phyloP scores from a whole-genome alignment of 2,329 filamentous ascomycete species.

The Tolypocladium ovalisporum region DNA sequence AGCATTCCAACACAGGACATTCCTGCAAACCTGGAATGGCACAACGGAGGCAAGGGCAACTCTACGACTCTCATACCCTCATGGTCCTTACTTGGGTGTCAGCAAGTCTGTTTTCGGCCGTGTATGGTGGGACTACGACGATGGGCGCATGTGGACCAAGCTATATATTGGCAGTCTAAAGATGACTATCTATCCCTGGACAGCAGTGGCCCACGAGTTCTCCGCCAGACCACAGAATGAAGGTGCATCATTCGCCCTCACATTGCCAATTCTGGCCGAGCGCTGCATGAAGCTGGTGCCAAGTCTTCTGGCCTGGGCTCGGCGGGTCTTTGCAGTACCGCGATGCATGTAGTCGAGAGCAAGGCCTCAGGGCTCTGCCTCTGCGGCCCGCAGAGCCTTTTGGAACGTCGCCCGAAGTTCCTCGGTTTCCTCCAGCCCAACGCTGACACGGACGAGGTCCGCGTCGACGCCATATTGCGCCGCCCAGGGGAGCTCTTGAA shows the following conservation, averaged over 20 bases:
- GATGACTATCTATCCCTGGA: neutral
- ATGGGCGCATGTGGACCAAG: neutral
- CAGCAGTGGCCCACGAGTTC: neutral
- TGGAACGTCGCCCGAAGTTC: constrained; percentile 55
- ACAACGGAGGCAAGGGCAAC: neutral
- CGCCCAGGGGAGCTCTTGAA: constrained; percentile 85
- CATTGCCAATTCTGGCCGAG: neutral
- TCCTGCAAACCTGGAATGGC: neutral
- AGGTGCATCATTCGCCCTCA: neutral
- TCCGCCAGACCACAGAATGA: neutral
- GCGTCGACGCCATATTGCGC: constrained; percentile 69
- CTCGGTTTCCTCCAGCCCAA: constrained; percentile 72
- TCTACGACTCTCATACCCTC: neutral
- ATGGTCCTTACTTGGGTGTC: too few species aligned
- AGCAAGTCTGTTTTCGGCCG: neutral
- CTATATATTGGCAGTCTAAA: neutral
- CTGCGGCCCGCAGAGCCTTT: constrained; percentile 54
- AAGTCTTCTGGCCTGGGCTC: neutral
- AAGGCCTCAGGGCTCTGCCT: neutral
- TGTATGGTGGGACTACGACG: neutral
- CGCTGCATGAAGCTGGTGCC: neutral
- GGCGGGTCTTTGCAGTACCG: too few species aligned
- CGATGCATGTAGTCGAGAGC: neutral
- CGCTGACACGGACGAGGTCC: constrained; percentile 73
- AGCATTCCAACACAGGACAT: neutral